These are phyloP conservation scores for Asterochloris erici DNA, from an alignment of 139 green algal genomes.

Conservation along the genomic window DNA sequence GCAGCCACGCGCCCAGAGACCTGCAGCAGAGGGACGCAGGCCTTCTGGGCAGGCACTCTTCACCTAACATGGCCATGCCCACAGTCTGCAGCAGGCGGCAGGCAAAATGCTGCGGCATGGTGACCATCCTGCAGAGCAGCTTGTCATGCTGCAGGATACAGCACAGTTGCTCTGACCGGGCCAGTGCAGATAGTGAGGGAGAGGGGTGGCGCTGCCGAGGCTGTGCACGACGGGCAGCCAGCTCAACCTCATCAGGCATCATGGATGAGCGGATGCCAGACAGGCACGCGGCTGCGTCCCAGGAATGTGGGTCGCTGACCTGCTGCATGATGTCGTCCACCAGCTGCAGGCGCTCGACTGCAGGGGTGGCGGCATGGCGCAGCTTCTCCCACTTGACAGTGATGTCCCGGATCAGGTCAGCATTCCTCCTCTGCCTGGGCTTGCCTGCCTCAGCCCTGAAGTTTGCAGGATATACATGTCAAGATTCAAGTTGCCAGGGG, in stretches of 20 bases:
- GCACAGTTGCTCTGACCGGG: background rate
- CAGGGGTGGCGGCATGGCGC: background rate
- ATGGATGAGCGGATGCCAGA: background rate
- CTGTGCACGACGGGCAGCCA: no score
- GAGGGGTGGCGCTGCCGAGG: background rate
- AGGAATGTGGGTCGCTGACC: no score
- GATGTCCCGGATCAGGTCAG: slow-evolving; percentile 9
- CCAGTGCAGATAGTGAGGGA: background rate
- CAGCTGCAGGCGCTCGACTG: background rate
- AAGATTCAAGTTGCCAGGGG: no score
- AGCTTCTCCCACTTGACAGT: slow-evolving; percentile 18
- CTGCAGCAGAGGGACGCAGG: slow-evolving; percentile 21
- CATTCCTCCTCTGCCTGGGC: background rate
- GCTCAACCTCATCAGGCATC: background rate
- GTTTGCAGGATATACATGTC: no score
- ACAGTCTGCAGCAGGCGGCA: background rate
- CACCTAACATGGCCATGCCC: background rate
- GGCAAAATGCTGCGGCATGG: background rate
- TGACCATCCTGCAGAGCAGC: background rate
- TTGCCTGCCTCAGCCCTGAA: no score
- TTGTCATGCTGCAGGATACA: background rate
- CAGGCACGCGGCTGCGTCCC: background rate
- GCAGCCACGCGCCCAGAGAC: slow-evolving; percentile 57
- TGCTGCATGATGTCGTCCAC: slow-evolving; percentile 8
- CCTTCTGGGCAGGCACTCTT: background rate